These are phyloP conservation scores for Candida krabiensis DNA, from an alignment of 805 yeast species.

Conservation along the genomic window DNA sequence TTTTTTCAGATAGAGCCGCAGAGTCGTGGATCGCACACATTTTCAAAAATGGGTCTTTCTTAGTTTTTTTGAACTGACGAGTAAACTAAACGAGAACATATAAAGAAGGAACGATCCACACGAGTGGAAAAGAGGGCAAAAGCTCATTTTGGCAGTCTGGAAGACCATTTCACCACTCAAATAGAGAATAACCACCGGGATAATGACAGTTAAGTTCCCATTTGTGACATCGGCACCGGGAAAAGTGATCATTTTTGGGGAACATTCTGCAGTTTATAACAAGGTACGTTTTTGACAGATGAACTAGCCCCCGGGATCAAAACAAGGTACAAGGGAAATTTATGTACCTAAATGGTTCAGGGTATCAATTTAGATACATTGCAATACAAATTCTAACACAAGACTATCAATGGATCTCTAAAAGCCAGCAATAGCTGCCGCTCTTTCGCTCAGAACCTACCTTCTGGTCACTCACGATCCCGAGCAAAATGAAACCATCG, in stretches of 20 bases:
- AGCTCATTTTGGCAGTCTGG: background rate
- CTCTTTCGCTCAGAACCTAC: conserved; percentile 82
- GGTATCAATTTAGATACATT: too few species aligned
- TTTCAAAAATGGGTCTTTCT: background rate
- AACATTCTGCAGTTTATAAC: conserved; percentile 92
- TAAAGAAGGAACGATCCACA: too few species aligned
- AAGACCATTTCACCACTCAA: background rate
- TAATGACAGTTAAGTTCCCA: conserved; percentile 36
- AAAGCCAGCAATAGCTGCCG: conserved; percentile 93
- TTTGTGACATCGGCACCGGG: conserved; percentile 94
- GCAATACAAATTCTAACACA: too few species aligned
- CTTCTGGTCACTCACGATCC: conserved; percentile 56
- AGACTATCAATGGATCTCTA: too few species aligned
- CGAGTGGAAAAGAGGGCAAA: too few species aligned
- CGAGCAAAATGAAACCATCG: conserved; percentile 42
- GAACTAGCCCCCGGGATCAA: too few species aligned
- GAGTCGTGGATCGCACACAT: background rate
- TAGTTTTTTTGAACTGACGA: too few species aligned
- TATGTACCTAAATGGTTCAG: too few species aligned
- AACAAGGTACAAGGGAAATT: too few species aligned
- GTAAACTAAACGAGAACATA: too few species aligned
- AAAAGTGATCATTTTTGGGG: conserved; percentile 93
- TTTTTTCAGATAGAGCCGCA: conserved; percentile 1
- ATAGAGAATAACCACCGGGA: too few species aligned
- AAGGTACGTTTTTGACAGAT: conserved; percentile 39